Evolutionary conservation across 257 asterid genomes (phyloP), one percentile per base, ranked within the genome.

Genomic region (Ilex aquifolium): DNA sequence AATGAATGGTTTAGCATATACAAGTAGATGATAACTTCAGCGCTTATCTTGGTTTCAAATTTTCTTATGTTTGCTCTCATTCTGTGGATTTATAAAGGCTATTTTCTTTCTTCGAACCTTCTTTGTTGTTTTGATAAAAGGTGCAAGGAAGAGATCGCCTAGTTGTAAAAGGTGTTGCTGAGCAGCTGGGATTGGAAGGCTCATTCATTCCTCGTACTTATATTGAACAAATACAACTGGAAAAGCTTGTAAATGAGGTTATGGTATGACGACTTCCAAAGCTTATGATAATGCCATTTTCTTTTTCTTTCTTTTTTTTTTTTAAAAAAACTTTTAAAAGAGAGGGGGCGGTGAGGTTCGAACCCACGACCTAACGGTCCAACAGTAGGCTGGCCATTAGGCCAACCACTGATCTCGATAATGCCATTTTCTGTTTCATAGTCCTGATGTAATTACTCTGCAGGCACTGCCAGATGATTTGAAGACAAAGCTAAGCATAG

Each of bases 391-490:
- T 21, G 27, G 27, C 27, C 27, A 21, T 21, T 21, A 21, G 27
- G 27, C 27, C 27, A 21, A 21, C 27, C 27, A 21, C 27, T 21
- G 1, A 21, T 21, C 27, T 21, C 1, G 27, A 21, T 21, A 21
- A 21, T 21, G 27, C 27, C 27, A 4, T 57, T 31, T 65, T 56
- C 39, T 57, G 63, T 42, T 27, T 59, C 40, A 32, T 64, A 55
- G 39, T 67, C 61, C 74, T 82, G 61, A 85, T 56, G 13, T 31
- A 50, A 63, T 44, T 52, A 13, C 66, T 67, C 56, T 62, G 71
- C 88, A 93, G 99, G 91, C 96, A 44, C 67, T 93, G 75, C 99
- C 99, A 16, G 99, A 93, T 66, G 99, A 93, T 77, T 84, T 93
- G 72, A 90, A 70, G 76, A 86, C 86, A 57, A 93, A 90, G 82